Evolutionary conservation across 1,284 basidiomycete species (phyloP), one percentile per base, ranked within the genome.

Genomic region (Heterobasidion irregulare): DNA sequence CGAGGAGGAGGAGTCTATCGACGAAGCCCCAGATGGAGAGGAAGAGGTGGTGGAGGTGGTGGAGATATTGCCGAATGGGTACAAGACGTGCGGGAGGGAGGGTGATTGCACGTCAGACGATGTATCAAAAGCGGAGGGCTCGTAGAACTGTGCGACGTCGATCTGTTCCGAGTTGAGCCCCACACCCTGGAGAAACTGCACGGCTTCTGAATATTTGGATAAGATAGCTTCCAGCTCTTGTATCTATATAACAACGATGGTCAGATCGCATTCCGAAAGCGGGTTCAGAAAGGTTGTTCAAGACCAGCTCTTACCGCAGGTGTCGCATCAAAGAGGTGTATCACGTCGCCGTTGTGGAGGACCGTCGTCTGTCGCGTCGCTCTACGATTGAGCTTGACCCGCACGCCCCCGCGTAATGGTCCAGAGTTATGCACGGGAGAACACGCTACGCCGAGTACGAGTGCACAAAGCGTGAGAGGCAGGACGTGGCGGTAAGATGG

Each of bases 161-260:
- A 65, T 63, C 52, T 63, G 64, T 50, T 67, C 64, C 8, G 70
- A 64, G 55, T 68, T 64, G 45, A 73, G 62, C 36, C 65, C 67
- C 47, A 73, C 56, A 0, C 73, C 72, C 26, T 64, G 36, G n/a
- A 77, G 63, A 53, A 71, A 64, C 19, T 68, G 57, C 1, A 53
- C 53, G 0, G 76, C 74, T 7, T 65, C 52, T 8, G 63, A 65
- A 60, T 77, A 78, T 60, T 78, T 78, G 6, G 57, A 54, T 13
- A 67, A 47, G 43, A 77, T 62, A 8, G 58, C 62, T 44, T 68
- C 59, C 6, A 66, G 26, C 58, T 73, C 71, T 13, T 53, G 58
- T 50, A 63, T 59, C 72, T 74, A 52, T 7, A 26, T 2, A 8
- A 6, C 44, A 26, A 26, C 26, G 26, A 26, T 26, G 26, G 26